Percentiles rank a stretch among this genome's conserved stretches.
Evolutionary conservation across 768 basidiomycete genomes (phyloP).

Genomic region (Pluteus cervinus): DNA sequence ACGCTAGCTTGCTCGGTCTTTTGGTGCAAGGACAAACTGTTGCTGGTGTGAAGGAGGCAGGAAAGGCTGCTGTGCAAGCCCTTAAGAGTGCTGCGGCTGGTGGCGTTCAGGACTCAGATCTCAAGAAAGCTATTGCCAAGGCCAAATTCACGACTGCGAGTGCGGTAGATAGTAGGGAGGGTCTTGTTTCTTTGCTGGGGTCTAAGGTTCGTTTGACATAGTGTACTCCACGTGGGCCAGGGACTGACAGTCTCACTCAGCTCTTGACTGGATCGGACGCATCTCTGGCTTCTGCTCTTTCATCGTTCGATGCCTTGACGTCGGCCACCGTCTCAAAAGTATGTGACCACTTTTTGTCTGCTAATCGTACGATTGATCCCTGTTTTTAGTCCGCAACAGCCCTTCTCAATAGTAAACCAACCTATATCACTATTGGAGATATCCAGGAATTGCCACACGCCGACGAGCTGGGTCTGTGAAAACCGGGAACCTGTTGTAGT

Average conservation of each 20-base stretch:
- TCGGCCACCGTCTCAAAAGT: slow-evolving; percentile 69
- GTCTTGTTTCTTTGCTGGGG: slow-evolving; percentile 55
- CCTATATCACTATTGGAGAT: slow-evolving; percentile 84
- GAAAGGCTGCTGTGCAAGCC: slow-evolving; percentile 60
- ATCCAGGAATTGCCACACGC: slow-evolving; percentile 69
- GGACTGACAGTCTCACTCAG: slow-evolving; percentile 24
- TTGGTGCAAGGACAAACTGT: slow-evolving; percentile 66
- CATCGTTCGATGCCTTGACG: slow-evolving; percentile 66
- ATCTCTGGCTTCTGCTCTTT: slow-evolving; percentile 56
- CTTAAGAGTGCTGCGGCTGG: slow-evolving; percentile 60
- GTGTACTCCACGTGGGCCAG: slow-evolving; percentile 3
- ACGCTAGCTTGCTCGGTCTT: slow-evolving; percentile 84
- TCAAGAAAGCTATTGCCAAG: slow-evolving; percentile 79
- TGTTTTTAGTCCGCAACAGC: slow-evolving; percentile 50
- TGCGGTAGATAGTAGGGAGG: slow-evolving; percentile 63
- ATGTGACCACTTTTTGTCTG: slow-evolving; percentile 10
- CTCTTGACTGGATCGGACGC: slow-evolving; percentile 50
- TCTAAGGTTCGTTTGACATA: slow-evolving; percentile 44
- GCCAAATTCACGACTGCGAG: slow-evolving; percentile 82
- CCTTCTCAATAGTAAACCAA: slow-evolving; percentile 73
- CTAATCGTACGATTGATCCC: slow-evolving; percentile 2
- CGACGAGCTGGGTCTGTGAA: slow-evolving; percentile 77
- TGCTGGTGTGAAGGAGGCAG: slow-evolving; percentile 60
- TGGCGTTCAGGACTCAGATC: slow-evolving; percentile 57
- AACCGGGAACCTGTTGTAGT: slow-evolving; percentile 7